These are phyloP conservation scores for Neltuma alba DNA, from an alignment of 306 rosid genomes.

Conservation along the genomic window DNA sequence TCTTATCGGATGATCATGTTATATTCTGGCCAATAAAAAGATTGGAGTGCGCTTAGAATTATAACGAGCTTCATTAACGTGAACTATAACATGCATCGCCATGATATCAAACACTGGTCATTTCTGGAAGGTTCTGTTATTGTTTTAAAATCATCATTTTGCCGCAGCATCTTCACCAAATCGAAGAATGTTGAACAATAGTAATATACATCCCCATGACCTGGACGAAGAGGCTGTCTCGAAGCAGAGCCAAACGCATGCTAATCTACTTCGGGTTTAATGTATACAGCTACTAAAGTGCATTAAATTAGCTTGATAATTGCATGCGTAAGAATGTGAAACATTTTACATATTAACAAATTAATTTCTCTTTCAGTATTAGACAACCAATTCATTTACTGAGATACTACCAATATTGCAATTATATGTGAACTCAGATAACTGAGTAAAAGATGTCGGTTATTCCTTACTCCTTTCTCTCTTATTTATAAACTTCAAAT, in stretches of 20 bases:
- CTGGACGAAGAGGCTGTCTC: background rate
- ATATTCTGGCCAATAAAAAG: background rate
- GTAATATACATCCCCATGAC: background rate
- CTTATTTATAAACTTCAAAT: no score
- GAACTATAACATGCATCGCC: no score
- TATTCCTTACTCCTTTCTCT: no score
- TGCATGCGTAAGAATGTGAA: background rate
- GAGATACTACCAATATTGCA: background rate
- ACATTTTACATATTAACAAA: background rate
- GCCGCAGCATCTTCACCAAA: background rate
- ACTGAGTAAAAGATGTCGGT: background rate
- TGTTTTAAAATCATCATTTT: background rate
- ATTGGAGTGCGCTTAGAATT: background rate
- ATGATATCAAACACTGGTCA: no score
- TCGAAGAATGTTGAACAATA: background rate
- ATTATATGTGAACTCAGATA: background rate
- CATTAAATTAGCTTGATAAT: background rate
- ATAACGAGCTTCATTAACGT: background rate
- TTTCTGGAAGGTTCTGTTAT: background rate
- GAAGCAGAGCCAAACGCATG: background rate
- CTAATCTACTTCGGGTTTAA: background rate
- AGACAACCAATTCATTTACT: background rate
- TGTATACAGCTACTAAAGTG: background rate
- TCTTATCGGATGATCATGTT: background rate
- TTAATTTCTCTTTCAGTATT: background rate